Evolutionary conservation across 2,329 filamentous ascomycete genomes (phyloP), one percentile per base, ranked within the genome.

Genomic region (Blastomyces silverae): DNA sequence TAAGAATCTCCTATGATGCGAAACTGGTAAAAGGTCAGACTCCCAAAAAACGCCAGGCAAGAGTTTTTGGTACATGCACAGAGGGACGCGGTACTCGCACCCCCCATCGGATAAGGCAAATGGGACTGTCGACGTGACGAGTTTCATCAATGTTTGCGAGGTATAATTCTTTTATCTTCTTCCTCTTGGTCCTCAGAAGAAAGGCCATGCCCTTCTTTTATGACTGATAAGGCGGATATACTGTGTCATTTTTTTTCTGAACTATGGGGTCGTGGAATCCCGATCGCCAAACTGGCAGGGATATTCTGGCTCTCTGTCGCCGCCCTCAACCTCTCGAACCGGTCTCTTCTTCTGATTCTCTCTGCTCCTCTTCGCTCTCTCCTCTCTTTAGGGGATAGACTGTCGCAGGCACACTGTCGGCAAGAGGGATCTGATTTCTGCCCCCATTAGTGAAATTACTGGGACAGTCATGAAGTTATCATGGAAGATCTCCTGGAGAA

Each of bases 1-100:
- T 25, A 22, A 56, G 58, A 52, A 63, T 74, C 75, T 79, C 77
- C 76, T 65, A 75, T 78, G 77, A 79, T 79, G 77, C 66, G 64
- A 74, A 69, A 70, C 73, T 79, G 77, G 77, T 79, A 79, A 79
- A 79, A 79, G 77, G 77, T 79, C 77, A 75, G 77, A 79, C 74
- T 37, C 34, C 56, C 70, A 67, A 64, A 42, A 46, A 63, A 58
- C 56, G 64, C 39, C 46, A 61, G 61, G 63, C 72, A 73, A 67
- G 67, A 71, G 64, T 64, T 57, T 57, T 48, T 42, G 46, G 39
- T 7, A 53, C 56, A 52, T 37, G 20, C 56, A 50, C 52, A 25
- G 55, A 58, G 34, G 44, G 56, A 62, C 48, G 39, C 42, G 58
- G 48, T 62, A 62, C 61, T 62, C 48, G 61, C 61, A 42, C 39